Conservation (phyloP, 345 rosid genomes). For the Toxicodendron radicans region DNA sequence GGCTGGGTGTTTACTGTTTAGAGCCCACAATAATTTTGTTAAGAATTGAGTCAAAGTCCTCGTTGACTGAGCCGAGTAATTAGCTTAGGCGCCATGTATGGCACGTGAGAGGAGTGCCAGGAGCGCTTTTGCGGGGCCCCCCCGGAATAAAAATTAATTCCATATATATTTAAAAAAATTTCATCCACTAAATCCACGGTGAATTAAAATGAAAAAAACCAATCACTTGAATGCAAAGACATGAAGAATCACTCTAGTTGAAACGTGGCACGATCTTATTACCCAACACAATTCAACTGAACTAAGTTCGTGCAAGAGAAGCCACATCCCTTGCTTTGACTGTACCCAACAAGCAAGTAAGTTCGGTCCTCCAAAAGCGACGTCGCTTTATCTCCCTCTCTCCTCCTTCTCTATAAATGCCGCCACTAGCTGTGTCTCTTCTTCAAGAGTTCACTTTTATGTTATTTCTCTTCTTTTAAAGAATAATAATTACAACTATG, state of each 20-base stretch:
- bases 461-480: background rate
- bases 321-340: slow-evolving; percentile 51
- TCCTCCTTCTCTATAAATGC: slow-evolving; percentile 31
- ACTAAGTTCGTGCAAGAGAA: slow-evolving; percentile 35
- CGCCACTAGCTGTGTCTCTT: background rate
- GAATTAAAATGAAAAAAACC: too few species aligned
- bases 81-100: background rate
- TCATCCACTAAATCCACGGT: too few species aligned
- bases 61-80: slow-evolving; percentile 29
- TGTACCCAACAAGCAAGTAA: slow-evolving; percentile 32
- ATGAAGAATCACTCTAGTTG: background rate
- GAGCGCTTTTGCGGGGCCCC: background rate
- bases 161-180: too few species aligned
- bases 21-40: background rate
- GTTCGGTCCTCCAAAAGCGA: slow-evolving; percentile 51
- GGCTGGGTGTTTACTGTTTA: slow-evolving; percentile 27
- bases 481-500: slow-evolving; percentile 20
- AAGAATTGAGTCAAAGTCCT: slow-evolving; percentile 16
- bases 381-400: slow-evolving; percentile 36
- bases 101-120: slow-evolving; percentile 14
- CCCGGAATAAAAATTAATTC: background rate
- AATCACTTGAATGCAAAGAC: background rate
- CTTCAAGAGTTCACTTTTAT: background rate
- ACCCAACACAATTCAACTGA: slow-evolving; percentile 19
- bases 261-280: slow-evolving; percentile 32